Evolutionary conservation across 2,329 filamentous ascomycete genomes (phyloP).

Genomic region (Pseudocercospora vitis): DNA sequence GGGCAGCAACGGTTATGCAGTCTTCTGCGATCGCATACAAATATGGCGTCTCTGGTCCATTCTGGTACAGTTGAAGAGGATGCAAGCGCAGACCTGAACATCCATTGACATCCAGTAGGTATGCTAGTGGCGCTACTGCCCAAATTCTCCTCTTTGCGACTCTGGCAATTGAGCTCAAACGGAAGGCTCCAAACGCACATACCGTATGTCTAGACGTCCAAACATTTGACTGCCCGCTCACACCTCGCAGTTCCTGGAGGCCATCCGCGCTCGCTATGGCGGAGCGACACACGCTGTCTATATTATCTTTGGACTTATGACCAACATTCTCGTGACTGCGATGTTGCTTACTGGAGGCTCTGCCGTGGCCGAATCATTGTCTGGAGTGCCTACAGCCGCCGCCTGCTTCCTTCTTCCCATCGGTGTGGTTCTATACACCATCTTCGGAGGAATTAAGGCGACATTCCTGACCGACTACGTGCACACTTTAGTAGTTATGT

Average conservation of each 20-base stretch:
- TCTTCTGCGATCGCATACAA: slow-evolving; percentile 45
- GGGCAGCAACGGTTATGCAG: slow-evolving; percentile 45
- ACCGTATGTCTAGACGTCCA: slow-evolving; percentile 39
- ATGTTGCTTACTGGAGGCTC: slow-evolving; percentile 46
- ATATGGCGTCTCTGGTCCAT: slow-evolving; percentile 61
- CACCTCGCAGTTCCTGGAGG: slow-evolving; percentile 26
- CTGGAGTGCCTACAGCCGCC: slow-evolving; percentile 47
- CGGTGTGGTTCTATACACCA: slow-evolving; percentile 40
- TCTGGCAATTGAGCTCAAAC: slow-evolving; percentile 82
- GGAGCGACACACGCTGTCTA: slow-evolving; percentile 42
- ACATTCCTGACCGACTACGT: slow-evolving; percentile 45
- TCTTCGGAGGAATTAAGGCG: slow-evolving; percentile 42
- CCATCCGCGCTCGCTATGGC: slow-evolving; percentile 31
- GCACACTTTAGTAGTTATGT: slow-evolving; percentile 44
- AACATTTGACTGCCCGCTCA: neutral
- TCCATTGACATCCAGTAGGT: slow-evolving; percentile 27
- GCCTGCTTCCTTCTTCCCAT: slow-evolving; percentile 45
- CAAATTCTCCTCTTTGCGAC: slow-evolving; percentile 87
- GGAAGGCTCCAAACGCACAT: slow-evolving; percentile 81
- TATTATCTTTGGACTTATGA: slow-evolving; percentile 44
- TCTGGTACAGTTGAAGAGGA: slow-evolving; percentile 43
- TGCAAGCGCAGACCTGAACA: neutral
- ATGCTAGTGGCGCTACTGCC: slow-evolving; percentile 69
- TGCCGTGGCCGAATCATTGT: slow-evolving; percentile 45
- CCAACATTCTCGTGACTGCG: slow-evolving; percentile 45